Evolutionary conservation across 2,329 filamentous ascomycete species (phyloP).

Genomic region (Fusarium kyushuense): DNA sequence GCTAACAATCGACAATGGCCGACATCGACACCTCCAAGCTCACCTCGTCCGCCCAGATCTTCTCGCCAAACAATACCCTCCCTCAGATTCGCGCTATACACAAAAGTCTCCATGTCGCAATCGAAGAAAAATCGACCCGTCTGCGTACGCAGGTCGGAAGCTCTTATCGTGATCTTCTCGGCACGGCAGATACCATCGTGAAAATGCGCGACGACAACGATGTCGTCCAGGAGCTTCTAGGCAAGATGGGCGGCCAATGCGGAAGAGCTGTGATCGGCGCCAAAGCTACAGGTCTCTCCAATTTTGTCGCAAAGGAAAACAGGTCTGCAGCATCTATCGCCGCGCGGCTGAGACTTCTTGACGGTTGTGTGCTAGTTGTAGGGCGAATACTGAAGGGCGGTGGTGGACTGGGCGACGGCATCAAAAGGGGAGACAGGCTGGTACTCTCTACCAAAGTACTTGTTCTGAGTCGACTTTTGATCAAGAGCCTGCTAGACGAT

Average conservation of each 20-base stretch:
- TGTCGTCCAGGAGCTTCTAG: slow-evolving; percentile 76
- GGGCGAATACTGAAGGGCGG: slow-evolving; percentile 62
- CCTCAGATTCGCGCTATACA: slow-evolving; percentile 74
- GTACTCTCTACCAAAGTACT: slow-evolving; percentile 76
- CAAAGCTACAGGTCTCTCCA: slow-evolving; percentile 70
- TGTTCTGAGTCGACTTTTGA: slow-evolving; percentile 79
- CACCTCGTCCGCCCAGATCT: slow-evolving; percentile 66
- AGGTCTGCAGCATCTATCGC: slow-evolving; percentile 49
- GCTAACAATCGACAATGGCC: slow-evolving; percentile 51
- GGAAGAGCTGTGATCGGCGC: slow-evolving; percentile 76
- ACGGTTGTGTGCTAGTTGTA: slow-evolving; percentile 63
- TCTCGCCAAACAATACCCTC: slow-evolving; percentile 67
- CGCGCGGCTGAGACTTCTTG: slow-evolving; percentile 63
- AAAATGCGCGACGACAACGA: slow-evolving; percentile 86
- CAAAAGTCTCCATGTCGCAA: slow-evolving; percentile 67
- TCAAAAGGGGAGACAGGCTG: slow-evolving; percentile 62
- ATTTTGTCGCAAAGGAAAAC: slow-evolving; percentile 55
- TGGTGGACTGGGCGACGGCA: slow-evolving; percentile 47
- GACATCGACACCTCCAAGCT: slow-evolving; percentile 61
- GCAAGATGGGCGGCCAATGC: slow-evolving; percentile 79
- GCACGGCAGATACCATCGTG: slow-evolving; percentile 93
- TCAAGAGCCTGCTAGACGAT: slow-evolving; percentile 75
- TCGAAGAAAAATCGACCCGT: slow-evolving; percentile 72
- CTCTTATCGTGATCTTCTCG: slow-evolving; percentile 88
- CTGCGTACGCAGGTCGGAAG: slow-evolving; percentile 73